Conservation (phyloP, 2,329 filamentous ascomycete genomes). For the Sordariomycetes sp. region DNA sequence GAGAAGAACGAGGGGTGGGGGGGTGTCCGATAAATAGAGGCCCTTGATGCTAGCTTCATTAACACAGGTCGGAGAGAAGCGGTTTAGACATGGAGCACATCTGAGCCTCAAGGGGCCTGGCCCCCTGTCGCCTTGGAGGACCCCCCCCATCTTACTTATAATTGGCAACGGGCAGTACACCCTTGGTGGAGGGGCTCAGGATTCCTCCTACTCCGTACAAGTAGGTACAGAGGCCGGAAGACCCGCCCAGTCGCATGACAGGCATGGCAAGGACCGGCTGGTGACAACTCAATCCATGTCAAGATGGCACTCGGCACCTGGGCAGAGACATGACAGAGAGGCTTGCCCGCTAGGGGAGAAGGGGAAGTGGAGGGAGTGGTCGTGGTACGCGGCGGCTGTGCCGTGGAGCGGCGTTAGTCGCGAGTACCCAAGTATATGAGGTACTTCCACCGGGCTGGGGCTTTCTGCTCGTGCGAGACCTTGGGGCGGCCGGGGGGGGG, state of each 20-base stretch:
- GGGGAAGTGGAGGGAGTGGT: neutral
- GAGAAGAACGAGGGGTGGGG: neutral
- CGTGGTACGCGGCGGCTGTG: neutral
- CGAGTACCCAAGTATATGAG: neutral
- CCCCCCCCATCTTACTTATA: constrained; percentile 1
- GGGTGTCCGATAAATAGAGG: neutral
- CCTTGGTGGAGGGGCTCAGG: neutral
- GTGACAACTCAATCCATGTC: neutral
- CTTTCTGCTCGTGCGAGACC: neutral
- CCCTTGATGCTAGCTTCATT: neutral
- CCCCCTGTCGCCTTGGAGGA: neutral
- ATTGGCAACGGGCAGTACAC: constrained; percentile 2
- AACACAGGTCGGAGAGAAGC: neutral
- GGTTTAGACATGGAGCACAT: neutral
- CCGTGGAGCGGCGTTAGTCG: neutral
- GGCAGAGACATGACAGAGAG: neutral
- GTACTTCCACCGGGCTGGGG: neutral
- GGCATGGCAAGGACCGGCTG: neutral
- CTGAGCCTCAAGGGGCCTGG: constrained; percentile 1
- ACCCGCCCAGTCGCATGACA: constrained; percentile 1
- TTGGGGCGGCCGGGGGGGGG: neutral
- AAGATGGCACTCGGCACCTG: neutral
- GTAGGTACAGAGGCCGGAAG: neutral
- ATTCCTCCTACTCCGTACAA: neutral
- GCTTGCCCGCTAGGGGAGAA: neutral